Conservation (phyloP, 306 rosid genomes). For the Cyamopsis tetragonoloba region DNA sequence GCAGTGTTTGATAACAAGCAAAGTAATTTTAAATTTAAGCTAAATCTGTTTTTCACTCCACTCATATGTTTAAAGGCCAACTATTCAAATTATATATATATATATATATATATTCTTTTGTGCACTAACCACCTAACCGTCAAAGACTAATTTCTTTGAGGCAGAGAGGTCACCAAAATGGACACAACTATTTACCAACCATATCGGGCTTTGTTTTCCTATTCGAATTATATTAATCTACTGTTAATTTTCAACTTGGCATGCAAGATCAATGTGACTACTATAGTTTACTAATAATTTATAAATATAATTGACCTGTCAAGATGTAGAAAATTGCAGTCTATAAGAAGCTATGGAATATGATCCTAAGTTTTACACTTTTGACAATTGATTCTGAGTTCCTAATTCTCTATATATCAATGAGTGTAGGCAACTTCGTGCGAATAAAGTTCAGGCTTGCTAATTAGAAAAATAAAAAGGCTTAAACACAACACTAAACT, state of each 20-base stretch:
- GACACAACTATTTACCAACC: too few species aligned
- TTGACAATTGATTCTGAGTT: not conserved
- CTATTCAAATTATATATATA: not conserved
- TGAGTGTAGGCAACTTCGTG: not conserved
- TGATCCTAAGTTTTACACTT: not conserved
- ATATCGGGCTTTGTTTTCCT: too few species aligned
- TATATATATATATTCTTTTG: too few species aligned
- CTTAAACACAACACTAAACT: not conserved
- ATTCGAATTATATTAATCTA: too few species aligned
- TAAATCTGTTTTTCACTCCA: not conserved
- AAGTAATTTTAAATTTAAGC: too few species aligned
- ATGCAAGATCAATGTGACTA: constrained; percentile 4
- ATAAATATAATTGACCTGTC: not conserved
- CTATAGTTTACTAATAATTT: not conserved
- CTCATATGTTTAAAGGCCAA: not conserved
- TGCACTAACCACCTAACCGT: too few species aligned
- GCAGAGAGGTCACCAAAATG: too few species aligned
- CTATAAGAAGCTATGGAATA: not conserved
- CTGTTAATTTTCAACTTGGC: not conserved
- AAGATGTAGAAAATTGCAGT: not conserved
- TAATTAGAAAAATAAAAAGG: not conserved
- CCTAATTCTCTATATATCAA: not conserved
- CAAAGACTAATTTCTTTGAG: too few species aligned
- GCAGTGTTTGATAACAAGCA: not conserved
- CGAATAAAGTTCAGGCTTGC: not conserved